These are phyloP conservation scores for Clavispora santaluciae DNA, from an alignment of 805 yeast species.

Conservation along the genomic window DNA sequence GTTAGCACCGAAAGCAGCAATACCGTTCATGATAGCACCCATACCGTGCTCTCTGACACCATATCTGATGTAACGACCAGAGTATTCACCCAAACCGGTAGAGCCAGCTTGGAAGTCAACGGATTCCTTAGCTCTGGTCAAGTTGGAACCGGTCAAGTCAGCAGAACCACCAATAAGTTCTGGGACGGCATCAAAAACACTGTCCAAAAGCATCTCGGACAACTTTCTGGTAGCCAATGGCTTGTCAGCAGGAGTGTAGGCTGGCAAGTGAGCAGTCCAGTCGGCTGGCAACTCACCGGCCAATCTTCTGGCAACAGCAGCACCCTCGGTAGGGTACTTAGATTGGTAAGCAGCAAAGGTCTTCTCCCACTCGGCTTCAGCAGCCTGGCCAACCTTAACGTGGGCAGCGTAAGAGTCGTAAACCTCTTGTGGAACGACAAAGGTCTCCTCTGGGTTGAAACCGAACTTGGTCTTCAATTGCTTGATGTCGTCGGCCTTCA, in stretches of 20 bases:
- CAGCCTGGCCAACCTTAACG: slow-evolving; percentile 57
- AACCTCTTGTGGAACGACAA: slow-evolving; percentile 80
- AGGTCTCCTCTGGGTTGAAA: slow-evolving; percentile 78
- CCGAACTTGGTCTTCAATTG: slow-evolving; percentile 83
- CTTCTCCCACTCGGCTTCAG: slow-evolving; percentile 72
- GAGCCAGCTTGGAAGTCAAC: slow-evolving; percentile 89
- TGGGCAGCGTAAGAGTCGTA: slow-evolving; percentile 59
- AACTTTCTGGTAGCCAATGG: slow-evolving; percentile 93
- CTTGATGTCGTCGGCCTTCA: slow-evolving; percentile 85
- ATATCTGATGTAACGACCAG: slow-evolving; percentile 92
- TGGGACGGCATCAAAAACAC: slow-evolving; percentile 62
- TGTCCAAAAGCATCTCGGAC: slow-evolving; percentile 72
- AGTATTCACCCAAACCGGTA: slow-evolving; percentile 74
- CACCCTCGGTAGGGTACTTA: slow-evolving; percentile 73
- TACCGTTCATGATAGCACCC: slow-evolving; percentile 99
- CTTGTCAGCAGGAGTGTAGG: slow-evolving; percentile 69
- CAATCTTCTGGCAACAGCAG: slow-evolving; percentile 76
- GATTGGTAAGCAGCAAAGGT: slow-evolving; percentile 55
- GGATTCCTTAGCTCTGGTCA: slow-evolving; percentile 81
- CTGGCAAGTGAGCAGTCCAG: slow-evolving; percentile 78
- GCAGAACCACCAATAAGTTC: slow-evolving; percentile 98
- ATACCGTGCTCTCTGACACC: slow-evolving; percentile 99
- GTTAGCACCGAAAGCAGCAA: slow-evolving; percentile 84
- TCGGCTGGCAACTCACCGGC: slow-evolving; percentile 71
- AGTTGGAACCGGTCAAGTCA: slow-evolving; percentile 94